Base-by-base conservation (phyloP, 2,329 filamentous ascomycete genomes). In the Pseudocercospora crystallina region DNA sequence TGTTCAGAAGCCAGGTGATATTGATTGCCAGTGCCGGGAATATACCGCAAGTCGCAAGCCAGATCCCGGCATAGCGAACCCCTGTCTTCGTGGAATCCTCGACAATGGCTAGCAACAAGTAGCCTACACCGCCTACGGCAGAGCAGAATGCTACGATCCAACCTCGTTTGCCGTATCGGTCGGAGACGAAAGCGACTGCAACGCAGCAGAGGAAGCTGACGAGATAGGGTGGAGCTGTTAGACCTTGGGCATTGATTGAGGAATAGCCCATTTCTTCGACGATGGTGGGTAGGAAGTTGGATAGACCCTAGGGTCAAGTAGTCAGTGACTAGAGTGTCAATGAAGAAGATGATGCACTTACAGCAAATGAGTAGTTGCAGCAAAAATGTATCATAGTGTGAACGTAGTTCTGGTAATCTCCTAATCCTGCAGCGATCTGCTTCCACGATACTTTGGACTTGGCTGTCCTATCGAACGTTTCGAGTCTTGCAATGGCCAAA, bases 191-290 rank as follows among this genome's bases (percentile, higher is more conserved):
- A 13, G 46, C 31, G 7, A 30, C 17, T 12, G 30, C 29, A 9
- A 48, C 10, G 31, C 26, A 41, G 15, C 61, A 46, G 35, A 70
- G 57, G 48, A 68, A 71, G 31, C 60, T 66, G 13, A 70, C 47
- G 7, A 70, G 53, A 51, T 71, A 71, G 0, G 69, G 69, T 1
- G 86, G 86, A 0, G 85, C 85, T 0, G 84, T 85, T 10, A 90
- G 76, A 1, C 86, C 86, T 68, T 90, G 87, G 0, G 86, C 83
- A 44, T 82, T 75, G 49, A 89, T 69, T 4, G 67, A 61, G 2
- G 67, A 69, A 54, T 73, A 75, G 39, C 73, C 73, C 59, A 76
- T 38, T 5, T 35, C 29, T 9, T 32, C 37, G 31, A 48, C 31
- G 30, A 48, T 48, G 17, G 46, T 41, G 2, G 46, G 46, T 2